Evolutionary conservation across 805 yeast genomes (phyloP), one percentile per base, ranked within the genome.

Genomic region (Clavispora santaluciae): DNA sequence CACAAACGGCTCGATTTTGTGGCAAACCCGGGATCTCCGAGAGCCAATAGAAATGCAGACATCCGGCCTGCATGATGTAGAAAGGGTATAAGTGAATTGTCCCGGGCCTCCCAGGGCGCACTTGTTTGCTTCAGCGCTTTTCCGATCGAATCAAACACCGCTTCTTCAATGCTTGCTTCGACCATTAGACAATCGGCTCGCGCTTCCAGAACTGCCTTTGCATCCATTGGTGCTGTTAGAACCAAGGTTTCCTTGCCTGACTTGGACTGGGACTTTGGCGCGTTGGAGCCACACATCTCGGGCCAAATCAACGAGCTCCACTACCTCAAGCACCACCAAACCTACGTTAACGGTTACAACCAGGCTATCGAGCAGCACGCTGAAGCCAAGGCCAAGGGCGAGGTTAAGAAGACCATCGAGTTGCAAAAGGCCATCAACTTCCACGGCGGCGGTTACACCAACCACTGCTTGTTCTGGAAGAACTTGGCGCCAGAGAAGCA

Each of bases 371-470:
- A 65, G 39, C 70, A 68, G 45, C 57, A 60, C 22, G 56, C 57
- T 34, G 60, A 62, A 35, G 62, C 65, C 17, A 60, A 65, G 43
- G 54, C 63, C 35, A 51, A 59, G 40, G 70, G 91, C 8, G 72
- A 70, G 43, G 68, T 71, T 36, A 58, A 60, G 49, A 57, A 63
- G 36, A 61, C 69, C 44, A 58, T 73, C 40, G 75, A 63, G 31
- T 60, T 72, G 46, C 73, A 71, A 45, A 68, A 68, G 45, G 58
- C 60, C 41, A 71, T 73, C 59, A 70, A 69, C 49, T 73, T 73
- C 62, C 72, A 72, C 43, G 78, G 74, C 39, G 77, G 77, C 39
- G 77, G 77, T 17, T 72, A 72, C 60, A 64, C 70, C 45, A 73
- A 73, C 62, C 78, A 73, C 48, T 63, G 70, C 38, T 59, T 72